phyloP scores from a whole-genome alignment of 1,139 yeast genomes.

The Saccharomyces hybrid region DNA sequence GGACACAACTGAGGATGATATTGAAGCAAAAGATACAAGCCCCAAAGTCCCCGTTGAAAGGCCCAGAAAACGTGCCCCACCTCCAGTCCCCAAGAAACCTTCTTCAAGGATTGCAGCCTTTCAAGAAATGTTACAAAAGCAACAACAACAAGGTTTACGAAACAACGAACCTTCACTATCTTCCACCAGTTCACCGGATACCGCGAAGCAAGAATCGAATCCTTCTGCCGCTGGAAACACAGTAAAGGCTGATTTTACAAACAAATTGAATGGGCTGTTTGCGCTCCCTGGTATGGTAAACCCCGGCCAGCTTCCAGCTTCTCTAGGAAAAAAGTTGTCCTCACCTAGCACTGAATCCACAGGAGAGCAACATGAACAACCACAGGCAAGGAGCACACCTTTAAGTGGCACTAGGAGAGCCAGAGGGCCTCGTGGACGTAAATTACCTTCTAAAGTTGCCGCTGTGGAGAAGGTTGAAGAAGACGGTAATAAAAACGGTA shows the following conservation, averaged over 20 bases:
- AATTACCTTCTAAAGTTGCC: constrained; percentile 52
- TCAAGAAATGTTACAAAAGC: constrained; percentile 56
- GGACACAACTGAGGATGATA: neutral
- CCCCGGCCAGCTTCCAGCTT: constrained; percentile 29
- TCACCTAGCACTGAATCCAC: constrained; percentile 7
- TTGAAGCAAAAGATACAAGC: neutral
- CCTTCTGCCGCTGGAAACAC: neutral
- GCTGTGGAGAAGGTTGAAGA: constrained; percentile 40
- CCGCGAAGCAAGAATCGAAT: constrained; percentile 4
- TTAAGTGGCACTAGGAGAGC: constrained; percentile 38
- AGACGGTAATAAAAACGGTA: constrained; percentile 22
- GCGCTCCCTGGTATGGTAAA: constrained; percentile 60
- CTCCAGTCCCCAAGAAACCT: constrained; percentile 66
- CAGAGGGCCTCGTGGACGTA: constrained; percentile 72
- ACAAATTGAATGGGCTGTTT: constrained; percentile 50
- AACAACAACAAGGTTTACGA: constrained; percentile 30
- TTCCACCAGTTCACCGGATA: constrained; percentile 20
- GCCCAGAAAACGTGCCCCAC: constrained; percentile 36
- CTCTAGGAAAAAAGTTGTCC: constrained; percentile 16
- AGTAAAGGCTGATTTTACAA: constrained; percentile 40
- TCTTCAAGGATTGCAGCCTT: constrained; percentile 74
- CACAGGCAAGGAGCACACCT: constrained; percentile 8
- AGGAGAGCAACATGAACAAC: constrained; percentile 12
- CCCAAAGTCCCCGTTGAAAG: constrained; percentile 7
- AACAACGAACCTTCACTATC: neutral